Conservation (phyloP, 176 grass and related monocot genomes). For the Echinochloa phyllopogon region DNA sequence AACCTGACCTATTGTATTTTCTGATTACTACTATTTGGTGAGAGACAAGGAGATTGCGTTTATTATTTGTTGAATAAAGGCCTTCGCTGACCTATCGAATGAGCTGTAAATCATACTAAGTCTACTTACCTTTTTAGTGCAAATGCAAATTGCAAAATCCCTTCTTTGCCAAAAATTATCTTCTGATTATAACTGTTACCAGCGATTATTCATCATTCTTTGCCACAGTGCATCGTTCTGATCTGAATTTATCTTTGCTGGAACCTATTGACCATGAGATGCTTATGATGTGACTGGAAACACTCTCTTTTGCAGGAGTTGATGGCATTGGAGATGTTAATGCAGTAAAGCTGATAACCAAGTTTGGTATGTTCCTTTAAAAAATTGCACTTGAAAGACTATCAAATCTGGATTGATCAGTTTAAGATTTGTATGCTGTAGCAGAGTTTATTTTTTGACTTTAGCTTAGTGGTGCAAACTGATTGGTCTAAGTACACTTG, state of each 20-base stretch:
- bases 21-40: neutral
- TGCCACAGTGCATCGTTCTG: conserved; percentile 23
- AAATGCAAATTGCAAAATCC: neutral
- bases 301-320: conserved; percentile 72
- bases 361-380: conserved; percentile 76
- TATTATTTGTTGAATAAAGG: conserved; percentile 17
- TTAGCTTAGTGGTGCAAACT: conserved; percentile 13
- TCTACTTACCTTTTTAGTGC: conserved; percentile 6
- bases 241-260: conserved; percentile 18
- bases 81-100: conserved; percentile 5
- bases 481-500: conserved; percentile 21
- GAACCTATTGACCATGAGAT: neutral
- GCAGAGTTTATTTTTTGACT: conserved; percentile 17
- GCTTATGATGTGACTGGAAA: conserved; percentile 6
- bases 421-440: neutral
- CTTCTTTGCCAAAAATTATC: conserved; percentile 10
- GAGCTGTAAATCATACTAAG: neutral
- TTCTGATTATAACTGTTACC: neutral
- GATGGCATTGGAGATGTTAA: conserved; percentile 89
- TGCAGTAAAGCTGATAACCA: conserved; percentile 82
- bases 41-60: neutral
- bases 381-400: conserved; percentile 14
- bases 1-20: neutral
- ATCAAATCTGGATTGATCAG: neutral
- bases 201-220: neutral